Base-by-base conservation (phyloP, 2,329 filamentous ascomycete species). In the Podosphaera xanthii region DNA sequence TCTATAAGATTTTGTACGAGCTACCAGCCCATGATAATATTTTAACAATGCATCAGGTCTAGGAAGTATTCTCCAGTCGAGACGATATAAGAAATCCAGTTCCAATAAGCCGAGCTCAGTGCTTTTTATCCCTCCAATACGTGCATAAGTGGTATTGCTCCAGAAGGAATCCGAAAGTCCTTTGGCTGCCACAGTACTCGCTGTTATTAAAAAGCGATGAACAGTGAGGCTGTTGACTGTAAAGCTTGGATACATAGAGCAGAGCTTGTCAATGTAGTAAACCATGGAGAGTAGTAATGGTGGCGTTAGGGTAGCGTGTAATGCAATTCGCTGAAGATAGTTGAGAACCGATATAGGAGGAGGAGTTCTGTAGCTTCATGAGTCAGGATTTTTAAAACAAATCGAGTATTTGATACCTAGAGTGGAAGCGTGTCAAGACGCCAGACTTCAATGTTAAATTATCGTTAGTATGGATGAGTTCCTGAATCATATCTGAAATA, bases 201-300 rank as follows among this genome's bases (percentile, higher is more conserved):
- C 89, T 1, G 91, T 92, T 64, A 98, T 98, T 8, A 98, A 78
- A 68, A 97, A 98, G 7, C 92, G 89, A 73, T 98, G 92, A 2
- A 98, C 91, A 0, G 92, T 98, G 30, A 98, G 76, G 54, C 88
- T 95, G 69, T 90, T 95, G 65, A 98, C 94, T 35, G 90, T 96
- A 70, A 98, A 98, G 54, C 91, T 86, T 2, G 87, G 86, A 69
- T 96, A 98, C 61, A 94, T 76, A 9, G 87, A 84, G 71, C 91
- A 98, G 31, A 98, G 78, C 38, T 89, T 84, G 72, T 98, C 92
- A 67, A 98, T 97, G 68, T 97, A 98, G 69, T 94, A 98, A 60
- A 98, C 92, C 88, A 98, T 97, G 65, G 90, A 92, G 42, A 98
- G 80, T n/a, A 98, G 77, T 57, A 98, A 84, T 0, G 92, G 91